phyloP scores from a whole-genome alignment of 805 yeast genomes.

The Schwanniomyces vanrijiae region DNA sequence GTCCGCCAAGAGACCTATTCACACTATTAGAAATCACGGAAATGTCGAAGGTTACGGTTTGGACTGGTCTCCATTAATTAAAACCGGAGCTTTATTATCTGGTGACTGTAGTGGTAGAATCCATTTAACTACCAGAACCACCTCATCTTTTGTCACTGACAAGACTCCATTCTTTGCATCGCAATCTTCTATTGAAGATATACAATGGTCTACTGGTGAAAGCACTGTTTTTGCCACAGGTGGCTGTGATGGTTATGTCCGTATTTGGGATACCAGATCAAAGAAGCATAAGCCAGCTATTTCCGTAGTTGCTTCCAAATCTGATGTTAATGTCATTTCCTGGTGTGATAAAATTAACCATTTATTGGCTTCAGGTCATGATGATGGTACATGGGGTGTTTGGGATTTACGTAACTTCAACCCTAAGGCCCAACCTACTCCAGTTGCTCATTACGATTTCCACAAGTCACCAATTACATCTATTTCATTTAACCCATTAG shows the following conservation, averaged over 20 bases:
- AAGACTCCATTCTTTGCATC: slow-evolving; percentile 71
- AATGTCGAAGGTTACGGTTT: slow-evolving; percentile 96
- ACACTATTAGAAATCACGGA: slow-evolving; percentile 83
- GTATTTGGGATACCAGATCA: slow-evolving; percentile 97
- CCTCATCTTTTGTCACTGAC: slow-evolving; percentile 83
- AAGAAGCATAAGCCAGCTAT: slow-evolving; percentile 90
- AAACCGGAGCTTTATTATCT: slow-evolving; percentile 76
- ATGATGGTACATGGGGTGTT: slow-evolving; percentile 95
- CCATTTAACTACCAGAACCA: slow-evolving; percentile 72
- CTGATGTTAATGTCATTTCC: slow-evolving; percentile 92
- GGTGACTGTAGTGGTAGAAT: slow-evolving; percentile 90
- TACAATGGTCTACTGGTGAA: slow-evolving; percentile 95
- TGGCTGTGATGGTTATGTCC: slow-evolving; percentile 85
- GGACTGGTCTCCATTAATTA: slow-evolving; percentile 90
- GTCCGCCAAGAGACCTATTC: slow-evolving; percentile 71
- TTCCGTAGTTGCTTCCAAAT: slow-evolving; percentile 71
- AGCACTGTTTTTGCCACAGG: slow-evolving; percentile 93
- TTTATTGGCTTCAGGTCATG: slow-evolving; percentile 92
- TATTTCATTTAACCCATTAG: slow-evolving; percentile 90
- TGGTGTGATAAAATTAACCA: slow-evolving; percentile 91
- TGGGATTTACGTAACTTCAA: slow-evolving; percentile 93
- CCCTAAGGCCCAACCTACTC: slow-evolving; percentile 57
- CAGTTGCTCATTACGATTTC: slow-evolving; percentile 94
- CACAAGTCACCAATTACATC: slow-evolving; percentile 93
- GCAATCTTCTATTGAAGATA: slow-evolving; percentile 85